These are phyloP conservation scores for Beauveria caledonica DNA, from an alignment of 2,329 filamentous ascomycete species.

Conservation along the genomic window DNA sequence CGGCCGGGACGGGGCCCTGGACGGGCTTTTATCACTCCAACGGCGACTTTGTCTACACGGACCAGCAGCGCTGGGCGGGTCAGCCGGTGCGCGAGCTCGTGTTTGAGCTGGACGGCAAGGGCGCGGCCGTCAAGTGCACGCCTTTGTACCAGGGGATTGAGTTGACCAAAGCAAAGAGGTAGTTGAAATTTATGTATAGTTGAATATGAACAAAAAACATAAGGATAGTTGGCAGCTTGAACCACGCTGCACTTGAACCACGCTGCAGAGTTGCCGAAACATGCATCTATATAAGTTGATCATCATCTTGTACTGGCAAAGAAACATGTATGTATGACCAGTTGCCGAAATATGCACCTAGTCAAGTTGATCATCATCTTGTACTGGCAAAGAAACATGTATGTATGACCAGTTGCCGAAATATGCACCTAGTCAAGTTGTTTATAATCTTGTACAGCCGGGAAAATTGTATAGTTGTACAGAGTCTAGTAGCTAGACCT, in stretches of 20 bases:
- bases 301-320: neutral
- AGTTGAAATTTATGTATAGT: neutral
- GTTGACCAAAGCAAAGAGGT: neutral
- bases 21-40: neutral
- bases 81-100: neutral
- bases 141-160: neutral
- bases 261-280: no score
- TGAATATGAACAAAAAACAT: neutral
- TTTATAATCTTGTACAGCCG: neutral
- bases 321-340: neutral
- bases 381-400: neutral
- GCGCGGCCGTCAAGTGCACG: neutral
- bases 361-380: neutral
- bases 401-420: no score
- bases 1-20: neutral
- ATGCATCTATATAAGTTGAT: neutral
- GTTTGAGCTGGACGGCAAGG: neutral
- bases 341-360: neutral
- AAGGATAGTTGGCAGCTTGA: no score
- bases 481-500: conserved; percentile 8
- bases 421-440: neutral
- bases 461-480: conserved; percentile 1
- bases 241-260: no score
- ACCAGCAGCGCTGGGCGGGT: neutral
- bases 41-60: neutral